phyloP scores from a whole-genome alignment of 306 rosid species.

The Lithocarpus polystachyus region DNA sequence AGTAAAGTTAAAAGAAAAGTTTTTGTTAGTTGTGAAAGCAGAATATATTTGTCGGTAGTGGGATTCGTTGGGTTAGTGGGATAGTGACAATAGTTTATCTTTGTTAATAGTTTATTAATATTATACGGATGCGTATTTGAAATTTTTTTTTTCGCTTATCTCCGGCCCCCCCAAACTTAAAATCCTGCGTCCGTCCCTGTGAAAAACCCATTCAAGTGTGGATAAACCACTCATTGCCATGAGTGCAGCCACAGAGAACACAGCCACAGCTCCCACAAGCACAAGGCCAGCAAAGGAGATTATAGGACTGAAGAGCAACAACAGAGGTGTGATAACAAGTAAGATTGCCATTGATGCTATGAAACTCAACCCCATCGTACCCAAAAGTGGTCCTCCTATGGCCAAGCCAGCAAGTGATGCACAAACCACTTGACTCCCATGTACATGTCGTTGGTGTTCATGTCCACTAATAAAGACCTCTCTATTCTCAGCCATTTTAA shows the following conservation, averaged over 20 bases:
- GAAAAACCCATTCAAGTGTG: neutral
- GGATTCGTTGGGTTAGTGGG: no score
- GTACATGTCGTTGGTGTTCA: neutral
- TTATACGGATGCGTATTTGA: no score
- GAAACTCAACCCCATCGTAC: slow-evolving; percentile 28
- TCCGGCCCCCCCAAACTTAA: no score
- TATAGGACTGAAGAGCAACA: slow-evolving; percentile 24
- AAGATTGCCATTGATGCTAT: slow-evolving; percentile 22
- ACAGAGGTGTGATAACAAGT: slow-evolving; percentile 20
- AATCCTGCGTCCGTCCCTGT: no score
- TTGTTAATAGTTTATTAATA: no score
- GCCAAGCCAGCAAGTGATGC: slow-evolving; percentile 1
- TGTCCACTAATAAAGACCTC: neutral
- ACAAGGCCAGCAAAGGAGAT: slow-evolving; percentile 8
- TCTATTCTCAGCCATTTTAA: neutral
- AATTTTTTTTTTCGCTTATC: no score
- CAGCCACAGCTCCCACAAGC: neutral
- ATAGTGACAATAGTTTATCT: no score
- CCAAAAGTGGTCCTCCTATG: slow-evolving; percentile 25
- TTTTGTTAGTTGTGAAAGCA: no score
- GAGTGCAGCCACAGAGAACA: slow-evolving; percentile 17
- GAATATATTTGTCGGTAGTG: no score
- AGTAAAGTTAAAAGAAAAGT: no score
- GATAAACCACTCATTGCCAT: slow-evolving; percentile 2
- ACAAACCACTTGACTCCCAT: neutral